Evolutionary conservation across 257 asterid species (phyloP).

Genomic region (Phtheirospermum japonicum): DNA sequence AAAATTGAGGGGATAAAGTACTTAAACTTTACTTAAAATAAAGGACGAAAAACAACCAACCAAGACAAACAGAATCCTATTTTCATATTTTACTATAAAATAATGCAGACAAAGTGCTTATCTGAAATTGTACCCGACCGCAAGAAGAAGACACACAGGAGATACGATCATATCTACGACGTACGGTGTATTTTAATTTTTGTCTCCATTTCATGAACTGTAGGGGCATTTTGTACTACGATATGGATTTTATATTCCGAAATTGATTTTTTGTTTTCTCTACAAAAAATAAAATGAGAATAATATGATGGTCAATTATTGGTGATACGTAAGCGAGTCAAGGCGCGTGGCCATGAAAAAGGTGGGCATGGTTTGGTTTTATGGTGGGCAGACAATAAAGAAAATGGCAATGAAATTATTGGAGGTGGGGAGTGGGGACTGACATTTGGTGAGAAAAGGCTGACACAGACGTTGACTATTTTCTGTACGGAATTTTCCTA

Average conservation of each 20-base stretch:
- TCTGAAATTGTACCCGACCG: constrained; percentile 2
- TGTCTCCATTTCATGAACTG: constrained; percentile 14
- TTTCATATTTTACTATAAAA: background rate
- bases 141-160: constrained; percentile 17
- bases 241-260: background rate
- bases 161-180: constrained; percentile 31
- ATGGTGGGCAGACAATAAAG: constrained; percentile 1
- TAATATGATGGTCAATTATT: background rate
- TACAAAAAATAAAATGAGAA: background rate
- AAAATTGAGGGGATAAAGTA: too few species aligned
- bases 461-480: constrained; percentile 73
- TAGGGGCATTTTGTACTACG: background rate
- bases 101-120: background rate
- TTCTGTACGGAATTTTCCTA: constrained; percentile 54
- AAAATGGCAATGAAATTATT: background rate
- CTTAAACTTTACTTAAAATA: too few species aligned
- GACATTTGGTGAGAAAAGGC: constrained; percentile 58
- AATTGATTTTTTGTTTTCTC: background rate
- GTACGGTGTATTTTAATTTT: constrained; percentile 28
- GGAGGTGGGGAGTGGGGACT: background rate
- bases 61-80: too few species aligned
- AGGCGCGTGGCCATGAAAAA: constrained; percentile 1
- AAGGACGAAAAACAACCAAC: too few species aligned
- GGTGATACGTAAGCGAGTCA: constrained; percentile 1
- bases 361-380: background rate